Evolutionary conservation across 208 protist genomes (phyloP).

Genomic region (Leishmania gerbilli): DNA sequence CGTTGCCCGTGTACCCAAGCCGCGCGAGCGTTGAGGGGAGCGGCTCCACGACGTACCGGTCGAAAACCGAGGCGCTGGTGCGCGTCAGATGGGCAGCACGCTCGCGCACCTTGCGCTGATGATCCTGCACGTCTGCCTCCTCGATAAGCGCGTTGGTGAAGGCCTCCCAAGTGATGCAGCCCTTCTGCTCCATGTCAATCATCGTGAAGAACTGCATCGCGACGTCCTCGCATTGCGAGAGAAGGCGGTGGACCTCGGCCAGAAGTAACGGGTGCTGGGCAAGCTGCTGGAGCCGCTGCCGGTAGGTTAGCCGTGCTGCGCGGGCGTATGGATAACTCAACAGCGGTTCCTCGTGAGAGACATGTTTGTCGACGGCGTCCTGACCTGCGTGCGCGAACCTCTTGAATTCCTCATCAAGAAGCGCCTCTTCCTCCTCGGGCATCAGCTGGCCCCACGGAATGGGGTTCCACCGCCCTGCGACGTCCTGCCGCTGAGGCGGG

Average conservation of each 20-base stretch:
- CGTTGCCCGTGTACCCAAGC: constrained; percentile 60
- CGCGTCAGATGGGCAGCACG: constrained; percentile 46
- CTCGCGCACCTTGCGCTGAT: constrained; percentile 53
- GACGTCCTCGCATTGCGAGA: constrained; percentile 44
- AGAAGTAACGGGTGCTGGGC: constrained; percentile 30
- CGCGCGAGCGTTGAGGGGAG: constrained; percentile 51
- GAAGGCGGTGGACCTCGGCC: constrained; percentile 32
- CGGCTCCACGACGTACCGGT: constrained; percentile 68
- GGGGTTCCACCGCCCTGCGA: constrained; percentile 29
- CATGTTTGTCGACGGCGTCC: background rate
- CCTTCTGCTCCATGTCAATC: constrained; percentile 68
- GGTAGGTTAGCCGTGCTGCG: constrained; percentile 25
- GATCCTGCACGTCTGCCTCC: constrained; percentile 60
- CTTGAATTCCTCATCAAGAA: constrained; percentile 29
- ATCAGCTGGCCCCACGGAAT: constrained; percentile 39
- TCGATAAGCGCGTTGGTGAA: constrained; percentile 78
- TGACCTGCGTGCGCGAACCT: background rate
- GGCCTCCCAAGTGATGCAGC: constrained; percentile 59
- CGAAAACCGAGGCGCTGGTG: constrained; percentile 65
- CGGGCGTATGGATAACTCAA: constrained; percentile 24
- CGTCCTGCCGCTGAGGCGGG: constrained; percentile 26
- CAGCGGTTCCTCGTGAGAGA: constrained; percentile 4
- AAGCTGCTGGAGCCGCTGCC: constrained; percentile 36
- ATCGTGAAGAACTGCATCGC: constrained; percentile 56
- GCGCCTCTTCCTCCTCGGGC: constrained; percentile 42